phyloP scores from a whole-genome alignment of 371 early-diverging fungal species.

The Apophysomyces ossiformis region DNA sequence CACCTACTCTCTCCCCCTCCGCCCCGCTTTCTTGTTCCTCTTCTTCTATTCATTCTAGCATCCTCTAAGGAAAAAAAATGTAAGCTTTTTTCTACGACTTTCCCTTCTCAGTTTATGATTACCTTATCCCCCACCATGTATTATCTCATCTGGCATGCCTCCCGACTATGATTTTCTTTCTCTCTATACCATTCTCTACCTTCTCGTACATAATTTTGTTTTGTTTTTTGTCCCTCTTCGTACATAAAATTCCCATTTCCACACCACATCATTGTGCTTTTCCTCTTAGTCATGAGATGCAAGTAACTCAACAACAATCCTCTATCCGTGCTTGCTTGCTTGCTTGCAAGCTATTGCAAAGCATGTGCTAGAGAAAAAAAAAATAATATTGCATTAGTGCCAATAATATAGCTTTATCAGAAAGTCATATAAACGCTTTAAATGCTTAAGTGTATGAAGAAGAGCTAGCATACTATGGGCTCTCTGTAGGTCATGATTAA shows the following conservation, averaged over 20 bases:
- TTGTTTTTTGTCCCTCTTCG: neutral
- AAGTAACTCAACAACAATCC: neutral
- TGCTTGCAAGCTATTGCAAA: too few species aligned
- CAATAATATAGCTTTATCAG: too few species aligned
- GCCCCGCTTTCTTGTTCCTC: too few species aligned
- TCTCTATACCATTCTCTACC: neutral
- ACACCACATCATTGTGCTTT: neutral
- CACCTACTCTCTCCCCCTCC: too few species aligned
- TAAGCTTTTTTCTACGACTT: constrained; percentile 1
- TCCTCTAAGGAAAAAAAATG: neutral
- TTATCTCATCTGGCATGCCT: constrained; percentile 11
- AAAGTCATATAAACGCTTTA: too few species aligned
- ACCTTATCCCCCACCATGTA: constrained; percentile 4
- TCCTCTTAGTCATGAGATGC: neutral
- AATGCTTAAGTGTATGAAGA: too few species aligned
- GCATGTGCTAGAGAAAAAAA: too few species aligned
- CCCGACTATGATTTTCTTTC: constrained; percentile 1
- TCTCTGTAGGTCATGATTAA: too few species aligned
- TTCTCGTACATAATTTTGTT: constrained; percentile 3
- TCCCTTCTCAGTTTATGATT: constrained; percentile 2
- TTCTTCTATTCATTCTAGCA: neutral
- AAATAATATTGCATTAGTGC: too few species aligned
- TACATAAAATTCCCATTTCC: constrained; percentile 1
- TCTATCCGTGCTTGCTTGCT: too few species aligned
- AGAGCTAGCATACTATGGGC: too few species aligned